Base-by-base conservation (phyloP, 2,329 filamentous ascomycete genomes). In the Keithomyces neogunnii region DNA sequence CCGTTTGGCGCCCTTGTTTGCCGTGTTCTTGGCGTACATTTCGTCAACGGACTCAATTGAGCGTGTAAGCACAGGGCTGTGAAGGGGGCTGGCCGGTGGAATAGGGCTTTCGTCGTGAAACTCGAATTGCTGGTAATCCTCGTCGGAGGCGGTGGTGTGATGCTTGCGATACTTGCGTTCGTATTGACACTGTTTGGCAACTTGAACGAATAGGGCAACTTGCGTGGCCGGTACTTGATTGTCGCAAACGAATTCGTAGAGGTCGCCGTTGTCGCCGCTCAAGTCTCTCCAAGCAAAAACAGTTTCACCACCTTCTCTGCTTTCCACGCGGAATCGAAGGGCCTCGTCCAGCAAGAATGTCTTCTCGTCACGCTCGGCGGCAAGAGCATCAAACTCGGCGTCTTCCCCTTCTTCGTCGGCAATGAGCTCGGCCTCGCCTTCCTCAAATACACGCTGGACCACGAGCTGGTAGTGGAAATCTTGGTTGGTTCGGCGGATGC, bases 221-320 rank as follows among this genome's bases (percentile, higher is more conserved):
- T 91, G 86, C 46, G 82, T 77, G 3, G 82, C 73, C 31, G 83
- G 75, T 42, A 87, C 81, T 10, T 84, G 84, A 39, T 76, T 68
- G 70, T 97, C 93, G 73, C 91, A 97, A 57, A 99, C 88, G 65
- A 97, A 99, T 68, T 99, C 92, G 77, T 89, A 99, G n/a, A 97
- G 78, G 69, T 99, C 93, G 50, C 90, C 92, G 33, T 82, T 79
- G 74, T 99, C 93, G 51, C 93, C 93, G 61, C 90, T 96, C 54
- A 97, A 73, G 65, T 99, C 93, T 59, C 87, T 85, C 93, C 93
- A 99, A 53, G 92, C 92, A 57, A 99, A 80, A 7, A 97, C 84
- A 63, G 87, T 89, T 60, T 95, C 88, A 28, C 87, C 88, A 38
- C 82, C 84, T 56, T 89, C 83, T 57, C 91, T 81, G 56, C 86